Evolutionary conservation across 495 filamentous ascomycete species (phyloP), one percentile per base, ranked within the genome.

Genomic region (Acidiella bohemica): DNA sequence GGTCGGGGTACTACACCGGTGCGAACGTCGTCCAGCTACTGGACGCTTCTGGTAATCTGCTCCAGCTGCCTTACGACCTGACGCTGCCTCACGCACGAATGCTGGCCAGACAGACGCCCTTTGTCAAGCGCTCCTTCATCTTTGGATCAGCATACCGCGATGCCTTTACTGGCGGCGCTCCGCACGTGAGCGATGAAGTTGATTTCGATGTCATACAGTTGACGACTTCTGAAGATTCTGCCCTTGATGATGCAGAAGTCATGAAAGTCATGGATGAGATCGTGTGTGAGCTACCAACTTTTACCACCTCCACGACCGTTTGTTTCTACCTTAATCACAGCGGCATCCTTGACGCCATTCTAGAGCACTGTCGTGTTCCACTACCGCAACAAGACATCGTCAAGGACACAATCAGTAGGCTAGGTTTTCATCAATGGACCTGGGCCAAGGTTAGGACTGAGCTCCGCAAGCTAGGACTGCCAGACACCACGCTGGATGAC

Each of bases 201-300:
- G 90, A 96, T 53, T 96, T 93, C 58, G 92, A 97, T 63, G 85
- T 97, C 48, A 68, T 90, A 12, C 85, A 83, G 0, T 67, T 74
- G 36, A 76, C 86, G 46, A 76, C 76, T 2, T 56, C 82, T 18
- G 32, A 37, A 26, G 84, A 96, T 53, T 65, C 92, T n/a, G 75
- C 86, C 0, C 56, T 94, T 36, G 87, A 90, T 53, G 90, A 97
- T 59, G 90, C 90, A 1, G 90, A 97, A 55, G 80, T 84, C 3
- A 76, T 97, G 41, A 96, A 95, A 56, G 85, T 95, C 5, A 54
- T 95, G 31, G 88, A 96, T 54, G 90, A 97, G 52, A 79, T 95
- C 31, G 70, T 92, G 17, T 71, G 80, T 27, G 73, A 78, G 5
- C 88, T 95, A 48, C 5, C 76, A 74, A 29, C 64, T 86, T 22